Base-by-base conservation (phyloP, 2,329 filamentous ascomycete species). In the Ploettnerulaceae sp. region DNA sequence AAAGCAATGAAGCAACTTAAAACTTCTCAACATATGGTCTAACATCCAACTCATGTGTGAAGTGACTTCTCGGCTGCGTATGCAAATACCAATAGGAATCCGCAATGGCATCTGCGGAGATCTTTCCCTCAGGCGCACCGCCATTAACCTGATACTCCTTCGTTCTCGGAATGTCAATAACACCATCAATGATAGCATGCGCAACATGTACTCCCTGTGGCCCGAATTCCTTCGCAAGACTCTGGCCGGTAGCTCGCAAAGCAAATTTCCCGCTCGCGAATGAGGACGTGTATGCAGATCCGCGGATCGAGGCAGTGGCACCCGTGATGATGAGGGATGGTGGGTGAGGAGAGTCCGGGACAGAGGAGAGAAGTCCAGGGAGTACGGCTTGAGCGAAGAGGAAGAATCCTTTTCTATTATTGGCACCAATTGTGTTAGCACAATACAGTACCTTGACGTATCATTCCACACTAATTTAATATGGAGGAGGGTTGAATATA, bases 221-320 rank as follows among this genome's bases (percentile, higher is more conserved):
- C 0, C 85, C 86, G 65, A 93, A 95, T 64, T 95, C 89, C 47
- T 84, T 77, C 0, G 89, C 86, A 20, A 95, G 71, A 25, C 79
- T 84, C 66, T 91, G 87, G 0, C 77, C 75, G 40, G 94, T 67
- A 0, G 83, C 87, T 24, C 89, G 75, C 57, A 85, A 69, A 3
- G 86, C 88, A 63, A 89, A 94, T 64, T 94, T 95, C 21, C 84
- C 84, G 2, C 81, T 78, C 0, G 88, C 84, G 61, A 95, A 95
- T 6, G 76, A 69, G 1, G 80, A 71, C 64, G 89, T 85, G 9
- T 71, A 69, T 0, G 86, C 81, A 8, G 80, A 84, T 3, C 85
- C 86, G 58, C 82, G 84, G 14, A 91, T 57, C 0, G 84, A 87
- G 0, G 88, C 89, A 0, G 89, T 95, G 0, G 89, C 89, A 24